These are phyloP conservation scores for Prunus padus DNA, from an alignment of 306 rosid genomes.

Conservation along the genomic window DNA sequence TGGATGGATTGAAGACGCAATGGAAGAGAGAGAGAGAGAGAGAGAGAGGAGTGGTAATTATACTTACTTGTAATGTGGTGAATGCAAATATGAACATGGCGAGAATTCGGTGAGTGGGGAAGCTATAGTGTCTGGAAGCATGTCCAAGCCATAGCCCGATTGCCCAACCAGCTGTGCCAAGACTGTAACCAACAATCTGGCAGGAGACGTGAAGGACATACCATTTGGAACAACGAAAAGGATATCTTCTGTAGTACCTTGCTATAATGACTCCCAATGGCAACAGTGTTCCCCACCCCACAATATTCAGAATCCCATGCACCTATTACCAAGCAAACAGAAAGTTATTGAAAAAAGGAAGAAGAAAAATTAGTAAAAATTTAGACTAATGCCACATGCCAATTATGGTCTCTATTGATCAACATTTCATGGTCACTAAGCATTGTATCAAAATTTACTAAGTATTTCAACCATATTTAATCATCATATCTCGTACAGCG, in stretches of 20 bases:
- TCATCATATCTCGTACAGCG: too few relatives aligned
- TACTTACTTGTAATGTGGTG: conserved; percentile 56
- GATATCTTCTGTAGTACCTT: conserved; percentile 53
- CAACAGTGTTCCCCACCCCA: conserved; percentile 77
- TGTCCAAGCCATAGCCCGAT: conserved; percentile 76
- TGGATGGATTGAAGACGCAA: too few relatives aligned
- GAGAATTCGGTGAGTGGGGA: conserved; percentile 51
- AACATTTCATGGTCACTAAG: too few relatives aligned
- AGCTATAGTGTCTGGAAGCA: conserved; percentile 47
- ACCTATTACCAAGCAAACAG: conserved; percentile 31
- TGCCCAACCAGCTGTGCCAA: conserved; percentile 60
- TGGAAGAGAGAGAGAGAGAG: neutral
- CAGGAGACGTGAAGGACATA: conserved; percentile 24
- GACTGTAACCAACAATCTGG: conserved; percentile 50
- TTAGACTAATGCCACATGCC: too few relatives aligned
- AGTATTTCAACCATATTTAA: too few relatives aligned
- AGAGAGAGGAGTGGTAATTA: neutral
- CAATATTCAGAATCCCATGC: conserved; percentile 75
- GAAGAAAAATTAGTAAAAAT: neutral
- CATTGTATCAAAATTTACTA: too few relatives aligned
- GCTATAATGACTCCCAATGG: conserved; percentile 70
- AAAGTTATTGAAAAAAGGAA: neutral
- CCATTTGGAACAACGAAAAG: conserved; percentile 24
- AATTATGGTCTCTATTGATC: too few relatives aligned
- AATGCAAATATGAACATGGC: conserved; percentile 62